phyloP scores from a whole-genome alignment of 257 asterid genomes.

The Petrea volubilis region DNA sequence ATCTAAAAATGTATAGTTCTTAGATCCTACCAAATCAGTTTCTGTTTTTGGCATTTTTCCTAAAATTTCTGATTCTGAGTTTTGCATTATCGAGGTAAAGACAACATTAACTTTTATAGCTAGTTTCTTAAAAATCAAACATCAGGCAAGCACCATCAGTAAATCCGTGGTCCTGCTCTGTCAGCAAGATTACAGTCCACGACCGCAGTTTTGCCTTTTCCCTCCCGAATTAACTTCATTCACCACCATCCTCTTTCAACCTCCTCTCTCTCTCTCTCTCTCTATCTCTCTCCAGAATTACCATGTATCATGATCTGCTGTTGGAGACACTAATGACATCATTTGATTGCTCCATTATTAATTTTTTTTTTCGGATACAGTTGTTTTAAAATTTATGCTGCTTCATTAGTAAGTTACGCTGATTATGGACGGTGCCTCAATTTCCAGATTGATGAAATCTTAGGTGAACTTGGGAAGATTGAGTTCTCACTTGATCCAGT shows the following conservation, averaged over 20 bases:
- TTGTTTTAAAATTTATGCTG: not conserved
- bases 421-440: slow-evolving; percentile 17
- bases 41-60: not conserved
- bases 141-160: not conserved
- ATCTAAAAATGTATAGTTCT: not conserved
- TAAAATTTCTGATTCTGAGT: not conserved
- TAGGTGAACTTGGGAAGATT: slow-evolving; percentile 62
- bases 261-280: not conserved
- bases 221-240: not conserved
- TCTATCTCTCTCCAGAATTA: not conserved
- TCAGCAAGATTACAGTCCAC: too few relatives aligned
- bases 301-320: too few relatives aligned
- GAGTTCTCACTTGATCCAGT: slow-evolving; percentile 78
- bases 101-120: too few relatives aligned
- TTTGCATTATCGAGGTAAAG: not conserved
- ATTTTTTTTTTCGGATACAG: not conserved
- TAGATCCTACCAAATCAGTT: not conserved
- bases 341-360: too few relatives aligned
- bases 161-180: not conserved
- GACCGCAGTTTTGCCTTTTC: too few relatives aligned
- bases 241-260: too few relatives aligned
- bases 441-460: slow-evolving; percentile 76
- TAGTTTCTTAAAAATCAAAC: not conserved
- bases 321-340: too few relatives aligned
- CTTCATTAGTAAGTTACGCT: slow-evolving; percentile 15